Percentiles rank a stretch among this genome's conserved stretches.
These are phyloP conservation scores for Paramecium sexaurelia DNA, from an alignment of 73 alveolate species.

Conservation along the genomic window DNA sequence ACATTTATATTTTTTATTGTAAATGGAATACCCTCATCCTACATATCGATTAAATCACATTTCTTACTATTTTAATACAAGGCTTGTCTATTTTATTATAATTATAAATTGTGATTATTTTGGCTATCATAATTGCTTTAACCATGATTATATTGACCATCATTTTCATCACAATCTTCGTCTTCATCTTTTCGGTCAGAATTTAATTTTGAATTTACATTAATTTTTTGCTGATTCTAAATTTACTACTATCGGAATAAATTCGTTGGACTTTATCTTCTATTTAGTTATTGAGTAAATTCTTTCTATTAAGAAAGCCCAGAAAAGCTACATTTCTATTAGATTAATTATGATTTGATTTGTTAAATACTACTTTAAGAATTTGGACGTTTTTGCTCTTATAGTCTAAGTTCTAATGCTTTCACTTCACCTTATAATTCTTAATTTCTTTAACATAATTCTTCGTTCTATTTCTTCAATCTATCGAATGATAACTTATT, in stretches of 20 bases:
- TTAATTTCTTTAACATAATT: conserved; percentile 77
- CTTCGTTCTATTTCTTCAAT: conserved; percentile 85
- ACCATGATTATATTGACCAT: not conserved
- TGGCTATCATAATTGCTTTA: not conserved
- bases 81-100: not conserved
- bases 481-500: conserved; percentile 90
- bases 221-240: not conserved
- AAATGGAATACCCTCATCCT: conserved; percentile 24
- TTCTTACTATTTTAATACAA: not conserved
- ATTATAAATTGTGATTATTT: conserved; percentile 12
- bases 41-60: conserved; percentile 51
- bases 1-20: conserved; percentile 38
- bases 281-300: not conserved
- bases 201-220: not conserved
- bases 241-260: not conserved
- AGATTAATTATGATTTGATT: not conserved
- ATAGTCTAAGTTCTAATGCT: conserved; percentile 70
- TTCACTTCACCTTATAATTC: conserved; percentile 82
- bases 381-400: conserved; percentile 16
- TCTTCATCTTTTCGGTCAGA: conserved; percentile 48
- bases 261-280: not conserved
- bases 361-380: not conserved
- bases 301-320: conserved; percentile 35
- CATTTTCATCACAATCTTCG: not conserved
- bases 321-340: not conserved